phyloP scores from a whole-genome alignment of 208 protist genomes.

The Leishmania aethiopica region DNA sequence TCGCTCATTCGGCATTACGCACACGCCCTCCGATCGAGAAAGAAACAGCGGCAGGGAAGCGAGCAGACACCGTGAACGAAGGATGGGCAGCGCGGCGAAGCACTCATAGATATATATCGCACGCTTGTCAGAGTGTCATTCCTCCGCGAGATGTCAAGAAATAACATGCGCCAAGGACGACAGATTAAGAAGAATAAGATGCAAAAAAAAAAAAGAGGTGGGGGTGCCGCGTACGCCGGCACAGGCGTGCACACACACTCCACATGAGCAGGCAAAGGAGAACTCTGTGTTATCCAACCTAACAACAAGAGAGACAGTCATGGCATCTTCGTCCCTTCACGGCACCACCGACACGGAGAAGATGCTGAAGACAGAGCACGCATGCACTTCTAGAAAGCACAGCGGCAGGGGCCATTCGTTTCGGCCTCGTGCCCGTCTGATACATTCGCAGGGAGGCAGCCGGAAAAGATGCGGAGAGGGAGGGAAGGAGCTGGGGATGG shows the following conservation, averaged over 20 bases:
- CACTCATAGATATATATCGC: neutral
- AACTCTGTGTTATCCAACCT: neutral
- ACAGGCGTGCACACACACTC: neutral
- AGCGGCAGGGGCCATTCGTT: neutral
- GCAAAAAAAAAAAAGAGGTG: conserved; percentile 1
- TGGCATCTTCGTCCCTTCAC: neutral
- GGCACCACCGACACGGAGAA: neutral
- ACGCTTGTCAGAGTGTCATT: neutral
- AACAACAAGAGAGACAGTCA: neutral
- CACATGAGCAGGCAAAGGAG: neutral
- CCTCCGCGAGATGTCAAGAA: neutral
- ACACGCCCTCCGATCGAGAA: neutral
- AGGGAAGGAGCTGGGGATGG: neutral
- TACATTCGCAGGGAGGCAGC: neutral
- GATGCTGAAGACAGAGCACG: neutral
- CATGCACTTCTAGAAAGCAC: neutral
- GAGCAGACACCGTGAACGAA: neutral
- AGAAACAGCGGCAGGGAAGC: neutral
- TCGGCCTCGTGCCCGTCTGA: neutral
- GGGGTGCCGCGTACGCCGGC: neutral
- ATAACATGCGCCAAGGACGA: neutral
- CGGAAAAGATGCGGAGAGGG: neutral
- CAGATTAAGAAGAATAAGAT: neutral
- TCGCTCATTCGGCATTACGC: neutral
- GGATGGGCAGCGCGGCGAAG: neutral